phyloP scores from a whole-genome alignment of 805 yeast species.

The Yarrowia sp. region DNA sequence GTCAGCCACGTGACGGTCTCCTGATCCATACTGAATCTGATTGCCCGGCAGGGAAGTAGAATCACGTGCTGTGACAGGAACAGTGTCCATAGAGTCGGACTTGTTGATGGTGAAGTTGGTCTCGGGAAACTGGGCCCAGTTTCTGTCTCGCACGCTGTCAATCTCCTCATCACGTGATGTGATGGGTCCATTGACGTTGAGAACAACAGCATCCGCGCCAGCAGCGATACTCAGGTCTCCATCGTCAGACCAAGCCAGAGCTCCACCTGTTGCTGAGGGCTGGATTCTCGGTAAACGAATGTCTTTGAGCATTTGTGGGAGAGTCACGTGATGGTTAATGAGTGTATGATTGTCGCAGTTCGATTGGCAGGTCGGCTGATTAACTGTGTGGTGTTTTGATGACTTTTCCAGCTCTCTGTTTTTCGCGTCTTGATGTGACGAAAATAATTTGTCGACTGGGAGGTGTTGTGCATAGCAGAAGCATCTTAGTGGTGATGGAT shows the following conservation, averaged over 20 bases:
- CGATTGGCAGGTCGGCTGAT: too few species aligned
- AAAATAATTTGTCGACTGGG: constrained; percentile 32
- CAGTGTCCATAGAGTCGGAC: constrained; percentile 21
- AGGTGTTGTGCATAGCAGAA: constrained; percentile 35
- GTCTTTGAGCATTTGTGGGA: constrained; percentile 14
- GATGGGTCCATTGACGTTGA: constrained; percentile 36
- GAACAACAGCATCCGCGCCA: constrained; percentile 15
- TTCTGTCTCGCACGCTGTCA: constrained; percentile 35
- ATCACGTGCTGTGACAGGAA: background rate
- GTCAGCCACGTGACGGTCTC: constrained; percentile 23
- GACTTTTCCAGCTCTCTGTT: constrained; percentile 1
- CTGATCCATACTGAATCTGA: constrained; percentile 35
- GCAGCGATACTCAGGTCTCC: constrained; percentile 31
- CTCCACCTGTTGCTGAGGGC: constrained; percentile 23
- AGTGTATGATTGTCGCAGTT: background rate
- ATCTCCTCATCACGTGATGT: constrained; percentile 33
- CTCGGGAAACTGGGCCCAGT: constrained; percentile 37
- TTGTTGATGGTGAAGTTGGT: constrained; percentile 37
- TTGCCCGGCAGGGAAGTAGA: constrained; percentile 29
- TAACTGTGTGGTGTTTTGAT: too few species aligned
- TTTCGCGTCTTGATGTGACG: constrained; percentile 22
- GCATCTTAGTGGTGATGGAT: constrained; percentile 1
- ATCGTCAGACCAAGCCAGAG: constrained; percentile 33
- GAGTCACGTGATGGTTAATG: background rate
- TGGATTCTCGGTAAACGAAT: constrained; percentile 33